Conservation (phyloP, 192 early-diverging fungal species). For the Jimgerdemannia flammicorona region DNA sequence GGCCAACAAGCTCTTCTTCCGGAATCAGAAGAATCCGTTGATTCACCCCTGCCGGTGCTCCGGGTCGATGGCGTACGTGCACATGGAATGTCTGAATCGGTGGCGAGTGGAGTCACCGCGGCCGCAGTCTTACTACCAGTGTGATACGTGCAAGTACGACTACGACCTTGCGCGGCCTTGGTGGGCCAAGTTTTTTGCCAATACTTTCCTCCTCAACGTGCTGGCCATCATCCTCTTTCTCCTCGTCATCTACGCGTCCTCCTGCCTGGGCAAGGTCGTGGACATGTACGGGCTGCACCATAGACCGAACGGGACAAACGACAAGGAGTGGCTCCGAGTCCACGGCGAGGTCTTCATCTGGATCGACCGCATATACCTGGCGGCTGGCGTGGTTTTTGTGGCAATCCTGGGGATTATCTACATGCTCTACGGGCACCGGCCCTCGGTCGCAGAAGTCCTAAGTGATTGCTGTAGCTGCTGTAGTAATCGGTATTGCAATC, state of each 20-base stretch:
- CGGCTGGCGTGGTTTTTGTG: neutral
- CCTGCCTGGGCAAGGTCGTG: constrained; percentile 1
- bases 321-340: neutral
- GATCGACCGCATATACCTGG: neutral
- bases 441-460: neutral
- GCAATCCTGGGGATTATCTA: neutral
- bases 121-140: neutral
- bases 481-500: too few species aligned
- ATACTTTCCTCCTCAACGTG: neutral
- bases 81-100: neutral
- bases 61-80: neutral
- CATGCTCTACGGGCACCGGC: neutral
- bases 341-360: neutral
- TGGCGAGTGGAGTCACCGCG: neutral
- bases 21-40: neutral
- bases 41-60: neutral
- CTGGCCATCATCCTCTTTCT: neutral
- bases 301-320: neutral
- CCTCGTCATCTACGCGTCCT: neutral
- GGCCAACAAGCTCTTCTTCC: too few species aligned
- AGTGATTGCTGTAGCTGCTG: neutral
- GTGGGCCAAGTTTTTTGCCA: neutral
- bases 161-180: neutral
- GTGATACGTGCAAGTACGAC: neutral
- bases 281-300: neutral